These are phyloP conservation scores for Suillus cothurnatus DNA, from an alignment of 768 basidiomycete genomes.

Conservation along the genomic window DNA sequence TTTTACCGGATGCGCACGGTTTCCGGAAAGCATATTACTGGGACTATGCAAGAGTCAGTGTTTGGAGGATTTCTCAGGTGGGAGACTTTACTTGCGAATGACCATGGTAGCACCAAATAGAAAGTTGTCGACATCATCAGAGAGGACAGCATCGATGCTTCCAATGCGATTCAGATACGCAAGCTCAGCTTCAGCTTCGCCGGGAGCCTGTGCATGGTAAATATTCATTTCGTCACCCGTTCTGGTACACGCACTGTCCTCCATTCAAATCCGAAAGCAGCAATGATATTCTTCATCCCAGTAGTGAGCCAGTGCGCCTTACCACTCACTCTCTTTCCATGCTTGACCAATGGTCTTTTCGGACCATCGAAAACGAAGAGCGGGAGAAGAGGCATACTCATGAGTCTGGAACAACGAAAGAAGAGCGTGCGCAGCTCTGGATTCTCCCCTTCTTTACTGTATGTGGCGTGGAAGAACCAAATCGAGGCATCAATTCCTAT, in stretches of 20 bases:
- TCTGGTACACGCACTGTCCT: slow-evolving; percentile 47
- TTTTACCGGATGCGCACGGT: slow-evolving; percentile 60
- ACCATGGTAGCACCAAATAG: slow-evolving; percentile 85
- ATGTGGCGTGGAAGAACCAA: slow-evolving; percentile 76
- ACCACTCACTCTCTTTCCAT: slow-evolving; percentile 69
- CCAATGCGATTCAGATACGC: slow-evolving; percentile 84
- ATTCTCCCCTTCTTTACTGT: slow-evolving; percentile 81
- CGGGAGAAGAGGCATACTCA: slow-evolving; percentile 78
- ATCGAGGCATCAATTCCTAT: slow-evolving; percentile 86
- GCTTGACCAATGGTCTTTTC: slow-evolving; percentile 77
- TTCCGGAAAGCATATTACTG: slow-evolving; percentile 73
- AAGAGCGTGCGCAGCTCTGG: slow-evolving; percentile 83
- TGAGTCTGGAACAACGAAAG: slow-evolving; percentile 81
- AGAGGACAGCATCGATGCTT: slow-evolving; percentile 83
- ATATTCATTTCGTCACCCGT: slow-evolving; percentile 21
- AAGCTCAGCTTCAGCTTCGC: slow-evolving; percentile 93
- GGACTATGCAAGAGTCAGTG: slow-evolving; percentile 44
- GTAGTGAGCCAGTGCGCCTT: slow-evolving; percentile 65
- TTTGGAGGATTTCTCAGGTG: not conserved
- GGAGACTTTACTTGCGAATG: slow-evolving; percentile 72
- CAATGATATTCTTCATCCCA: slow-evolving; percentile 78
- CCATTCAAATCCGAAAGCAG: slow-evolving; percentile 83
- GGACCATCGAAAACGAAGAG: slow-evolving; percentile 95
- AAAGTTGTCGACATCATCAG: slow-evolving; percentile 93
- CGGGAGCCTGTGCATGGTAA: slow-evolving; percentile 68